Evolutionary conservation across 306 rosid species (phyloP), one percentile per base, ranked within the genome.

Genomic region (Rosa multiflora): DNA sequence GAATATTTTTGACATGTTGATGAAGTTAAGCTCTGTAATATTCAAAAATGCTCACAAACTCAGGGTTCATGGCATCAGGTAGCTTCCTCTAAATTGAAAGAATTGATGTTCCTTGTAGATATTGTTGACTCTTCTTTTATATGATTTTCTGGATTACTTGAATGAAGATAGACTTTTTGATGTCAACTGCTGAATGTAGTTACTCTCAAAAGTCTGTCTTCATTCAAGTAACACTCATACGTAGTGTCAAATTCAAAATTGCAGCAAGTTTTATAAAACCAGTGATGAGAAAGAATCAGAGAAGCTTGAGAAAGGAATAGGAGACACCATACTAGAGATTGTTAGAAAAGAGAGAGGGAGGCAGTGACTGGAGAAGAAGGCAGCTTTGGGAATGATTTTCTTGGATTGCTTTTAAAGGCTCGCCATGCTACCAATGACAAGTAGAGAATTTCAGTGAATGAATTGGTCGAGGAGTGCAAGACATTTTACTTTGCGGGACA

Each of bases 351-450:
- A 74, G 77, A 78, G 61, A 55, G 48, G 42, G 69, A 74, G 37
- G 48, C 51, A 37, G 12, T 66, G 80, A 67, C 18, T 23, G 77
- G 73, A 42, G 76, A 48, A 48, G 59, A 29, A 68, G 82, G 37
- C 42, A 42, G 69, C 69, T 74, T 18, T 46, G 82, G 82, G 46
- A 74, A 48, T 74, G 86, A 78, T 74, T 78, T 78, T 83, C 83
- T 83, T 53, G 79, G 79, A 32, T 2, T 56, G 7, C 68, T 82
- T 76, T 13, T 82, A 15, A 73, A 78, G 79, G 79, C 79, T 64
- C 76, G 74, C 47, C 85, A 58, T 78, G 82, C 49, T 67, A 39
- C 66, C 43, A 39, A 73, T n/a, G 63, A 14, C 3, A 67, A 35
- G 39, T 51, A 64, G 49, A 63, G 49, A 26, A 67, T 78, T 55